Conservation (phyloP, 2,329 filamentous ascomycete species). For the Paecilomyces niveus region DNA sequence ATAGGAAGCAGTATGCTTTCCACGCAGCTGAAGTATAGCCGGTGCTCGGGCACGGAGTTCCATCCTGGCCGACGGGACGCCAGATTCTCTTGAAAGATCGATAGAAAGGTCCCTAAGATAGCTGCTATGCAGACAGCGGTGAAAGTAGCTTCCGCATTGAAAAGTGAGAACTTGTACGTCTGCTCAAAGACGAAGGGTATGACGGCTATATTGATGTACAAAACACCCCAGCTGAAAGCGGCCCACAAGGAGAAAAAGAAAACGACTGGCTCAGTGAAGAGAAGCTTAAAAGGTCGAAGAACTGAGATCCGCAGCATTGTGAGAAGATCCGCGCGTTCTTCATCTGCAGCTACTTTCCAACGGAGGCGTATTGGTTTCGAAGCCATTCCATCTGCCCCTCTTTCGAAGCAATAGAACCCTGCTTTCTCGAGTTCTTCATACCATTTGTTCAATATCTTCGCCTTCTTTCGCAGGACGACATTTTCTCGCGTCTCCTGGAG, state of each 20-base stretch:
- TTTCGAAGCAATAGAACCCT: neutral
- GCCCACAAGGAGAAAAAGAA: constrained; percentile 80
- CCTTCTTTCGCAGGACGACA: constrained; percentile 61
- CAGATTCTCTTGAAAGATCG: neutral
- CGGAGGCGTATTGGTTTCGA: neutral
- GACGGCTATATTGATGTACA: constrained; percentile 77
- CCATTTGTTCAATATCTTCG: constrained; percentile 62
- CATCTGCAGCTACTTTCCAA: neutral
- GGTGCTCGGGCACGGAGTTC: neutral
- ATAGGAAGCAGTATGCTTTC: neutral
- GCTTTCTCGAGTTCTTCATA: constrained; percentile 50
- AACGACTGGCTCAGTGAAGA: constrained; percentile 45
- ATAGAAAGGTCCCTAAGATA: neutral
- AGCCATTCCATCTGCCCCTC: neutral
- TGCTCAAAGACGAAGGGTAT: constrained; percentile 69
- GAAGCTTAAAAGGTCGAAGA: neutral
- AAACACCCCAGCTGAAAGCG: constrained; percentile 78
- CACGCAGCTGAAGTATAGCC: neutral
- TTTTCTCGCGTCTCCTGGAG: constrained; percentile 71
- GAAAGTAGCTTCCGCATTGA: constrained; percentile 67
- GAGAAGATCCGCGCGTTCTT: neutral
- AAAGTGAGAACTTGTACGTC: constrained; percentile 60
- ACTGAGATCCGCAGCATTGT: neutral
- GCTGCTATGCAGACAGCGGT: constrained; percentile 18
- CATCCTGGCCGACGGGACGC: neutral